Base-by-base conservation (phyloP, 2,329 filamentous ascomycete species). In the Fusarium hainanense region DNA sequence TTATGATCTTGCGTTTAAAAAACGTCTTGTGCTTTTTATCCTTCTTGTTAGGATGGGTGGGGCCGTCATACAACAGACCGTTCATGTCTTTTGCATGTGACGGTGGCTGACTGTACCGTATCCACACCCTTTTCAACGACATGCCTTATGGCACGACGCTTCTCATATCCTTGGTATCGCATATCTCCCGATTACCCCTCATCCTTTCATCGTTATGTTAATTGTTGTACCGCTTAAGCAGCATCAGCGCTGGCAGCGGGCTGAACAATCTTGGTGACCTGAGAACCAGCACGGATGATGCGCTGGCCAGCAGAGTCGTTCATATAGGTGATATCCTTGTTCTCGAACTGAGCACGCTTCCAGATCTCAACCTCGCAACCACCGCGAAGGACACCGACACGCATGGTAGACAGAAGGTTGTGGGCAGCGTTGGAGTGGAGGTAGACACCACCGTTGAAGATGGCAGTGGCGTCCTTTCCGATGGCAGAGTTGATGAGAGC, bases 361-460 rank as follows among this genome's bases (percentile, higher is more conserved):
- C 93, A 97, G 81, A 96, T 94, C 85, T 97, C 93, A 28, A 97
- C 93, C 80, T 96, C 93, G 79, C 92, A 93, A 44, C 93, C 93
- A 70, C 93, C 93, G 54, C 92, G 92, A 69, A 97, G 91, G 50
- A 97, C 93, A 80, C 92, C 93, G 16, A 96, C 90, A 73, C 93
- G 88, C 92, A 96, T 96, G 72, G 92, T 96, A 10, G 92, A 94
- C 69, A 97, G 87, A 66, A 96, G 82, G 83, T 97, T 97, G 86
- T 97, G 93, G 37, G 93, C 93, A 58, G 92, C 93, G 82, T 97
- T 97, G 79, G 91, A 93, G 85, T 97, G 93, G 79, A 91, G 88
- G 84, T 97, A 97, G 67, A 97, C 92, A 82, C 93, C 93, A 71
- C 93, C 93, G 81, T 97, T 97, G 88, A 97, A 97, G 82, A 94